phyloP scores from a whole-genome alignment of 257 asterid genomes.

The Paulownia fortunei region DNA sequence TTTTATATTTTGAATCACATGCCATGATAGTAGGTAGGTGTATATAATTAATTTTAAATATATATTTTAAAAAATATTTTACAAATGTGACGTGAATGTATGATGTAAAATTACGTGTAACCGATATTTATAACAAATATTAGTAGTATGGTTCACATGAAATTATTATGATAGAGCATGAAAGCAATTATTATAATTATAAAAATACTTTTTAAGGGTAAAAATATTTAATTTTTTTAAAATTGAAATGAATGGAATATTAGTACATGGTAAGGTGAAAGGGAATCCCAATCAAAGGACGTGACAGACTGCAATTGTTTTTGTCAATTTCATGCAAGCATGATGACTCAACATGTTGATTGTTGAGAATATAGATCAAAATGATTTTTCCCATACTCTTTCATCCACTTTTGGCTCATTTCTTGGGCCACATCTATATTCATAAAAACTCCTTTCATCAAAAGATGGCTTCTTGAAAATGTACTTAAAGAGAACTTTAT shows the following conservation, averaged over 20 bases:
- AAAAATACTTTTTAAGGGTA: too few relatives aligned
- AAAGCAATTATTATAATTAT: too few relatives aligned
- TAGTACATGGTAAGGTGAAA: background rate
- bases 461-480: constrained; percentile 11
- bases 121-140: too few relatives aligned
- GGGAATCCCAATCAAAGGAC: constrained; percentile 26
- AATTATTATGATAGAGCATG: too few relatives aligned
- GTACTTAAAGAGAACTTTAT: constrained; percentile 18
- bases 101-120: too few relatives aligned
- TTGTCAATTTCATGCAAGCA: constrained; percentile 31
- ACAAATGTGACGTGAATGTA: too few relatives aligned
- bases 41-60: too few relatives aligned
- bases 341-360: constrained; percentile 30
- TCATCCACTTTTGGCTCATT: constrained; percentile 11
- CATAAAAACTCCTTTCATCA: background rate
- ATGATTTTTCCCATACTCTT: constrained; percentile 29
- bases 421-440: constrained; percentile 32
- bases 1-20: too few relatives aligned
- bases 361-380: constrained; percentile 14
- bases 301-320: constrained; percentile 7
- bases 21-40: too few relatives aligned
- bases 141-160: too few relatives aligned
- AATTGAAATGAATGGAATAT: background rate
- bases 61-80: too few relatives aligned
- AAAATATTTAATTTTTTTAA: too few relatives aligned